Percentiles rank a stretch among this genome's conserved stretches.
These are phyloP conservation scores for Dendryphion nanum DNA, from an alignment of 2,329 filamentous ascomycete species.

Conservation along the genomic window DNA sequence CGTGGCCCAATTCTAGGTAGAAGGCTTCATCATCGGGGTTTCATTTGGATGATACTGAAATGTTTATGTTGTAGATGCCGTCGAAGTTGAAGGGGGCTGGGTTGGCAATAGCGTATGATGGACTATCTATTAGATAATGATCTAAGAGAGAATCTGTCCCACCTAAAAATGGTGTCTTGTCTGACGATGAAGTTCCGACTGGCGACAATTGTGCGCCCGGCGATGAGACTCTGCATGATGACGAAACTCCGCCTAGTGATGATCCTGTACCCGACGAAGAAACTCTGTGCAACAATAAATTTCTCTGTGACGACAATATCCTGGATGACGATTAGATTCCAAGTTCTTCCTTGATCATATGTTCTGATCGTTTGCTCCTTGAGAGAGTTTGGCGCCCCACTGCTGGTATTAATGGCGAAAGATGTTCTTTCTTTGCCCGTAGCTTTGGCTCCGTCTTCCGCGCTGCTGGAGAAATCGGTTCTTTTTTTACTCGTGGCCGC, in stretches of 20 bases:
- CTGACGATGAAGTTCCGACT: no score
- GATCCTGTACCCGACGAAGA: not conserved
- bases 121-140: not conserved
- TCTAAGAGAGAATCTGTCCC: not conserved
- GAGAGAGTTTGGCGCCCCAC: conserved; percentile 3
- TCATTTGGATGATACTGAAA: conserved; percentile 2
- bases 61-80: conserved; percentile 45
- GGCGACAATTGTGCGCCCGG: no score
- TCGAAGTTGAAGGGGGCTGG: conserved; percentile 36
- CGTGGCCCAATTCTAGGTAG: conserved; percentile 33
- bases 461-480: not conserved
- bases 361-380: conserved; percentile 9
- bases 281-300: conserved; percentile 3
- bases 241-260: not conserved
- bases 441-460: not conserved
- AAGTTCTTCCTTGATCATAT: not conserved
- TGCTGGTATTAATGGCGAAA: no score
- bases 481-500: not conserved
- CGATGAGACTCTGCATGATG: not conserved
- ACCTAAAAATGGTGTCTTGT: not conserved
- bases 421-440: conserved; percentile 3
- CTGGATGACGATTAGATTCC: no score
- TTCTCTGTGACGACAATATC: no score
- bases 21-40: conserved; percentile 32
- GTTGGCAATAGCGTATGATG: conserved; percentile 12